phyloP scores from a whole-genome alignment of 495 filamentous ascomycete genomes.

The Aspergillus avenaceus region DNA sequence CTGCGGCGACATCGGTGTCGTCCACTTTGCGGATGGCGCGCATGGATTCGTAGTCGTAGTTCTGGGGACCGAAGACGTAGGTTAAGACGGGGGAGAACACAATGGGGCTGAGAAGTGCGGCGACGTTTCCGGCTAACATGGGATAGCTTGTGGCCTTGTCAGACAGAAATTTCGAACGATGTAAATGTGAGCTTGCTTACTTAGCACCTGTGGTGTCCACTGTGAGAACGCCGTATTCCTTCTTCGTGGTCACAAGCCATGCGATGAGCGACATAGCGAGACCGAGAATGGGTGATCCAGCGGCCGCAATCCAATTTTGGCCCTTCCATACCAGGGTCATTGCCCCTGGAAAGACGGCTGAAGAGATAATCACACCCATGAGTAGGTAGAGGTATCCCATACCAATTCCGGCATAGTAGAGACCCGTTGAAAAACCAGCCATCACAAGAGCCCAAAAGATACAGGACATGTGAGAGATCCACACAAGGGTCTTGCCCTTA shows the following conservation, averaged over 20 bases:
- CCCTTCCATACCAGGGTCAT: conserved; percentile 78
- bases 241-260: conserved; percentile 88
- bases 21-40: conserved; percentile 76
- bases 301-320: conserved; percentile 77
- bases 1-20: conserved; percentile 69
- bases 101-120: conserved; percentile 74
- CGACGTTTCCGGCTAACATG: conserved; percentile 84
- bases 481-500: conserved; percentile 76
- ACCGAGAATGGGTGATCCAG: conserved; percentile 71
- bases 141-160: conserved; percentile 50
- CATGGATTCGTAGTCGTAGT: conserved; percentile 92
- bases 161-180: background rate
- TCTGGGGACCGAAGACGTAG: conserved; percentile 65
- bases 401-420: conserved; percentile 65
- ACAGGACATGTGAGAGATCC: conserved; percentile 76
- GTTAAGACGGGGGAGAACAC: conserved; percentile 79
- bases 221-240: conserved; percentile 64
- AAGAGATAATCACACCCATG: conserved; percentile 89
- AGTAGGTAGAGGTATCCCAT: conserved; percentile 81
- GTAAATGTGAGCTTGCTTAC: conserved; percentile 22
- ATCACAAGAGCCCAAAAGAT: conserved; percentile 76
- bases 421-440: conserved; percentile 77
- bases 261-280: conserved; percentile 73
- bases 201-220: conserved; percentile 77
- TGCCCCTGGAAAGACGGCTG: conserved; percentile 78